These are phyloP conservation scores for Rubus parviflorus DNA, from an alignment of 306 rosid genomes.

Conservation along the genomic window DNA sequence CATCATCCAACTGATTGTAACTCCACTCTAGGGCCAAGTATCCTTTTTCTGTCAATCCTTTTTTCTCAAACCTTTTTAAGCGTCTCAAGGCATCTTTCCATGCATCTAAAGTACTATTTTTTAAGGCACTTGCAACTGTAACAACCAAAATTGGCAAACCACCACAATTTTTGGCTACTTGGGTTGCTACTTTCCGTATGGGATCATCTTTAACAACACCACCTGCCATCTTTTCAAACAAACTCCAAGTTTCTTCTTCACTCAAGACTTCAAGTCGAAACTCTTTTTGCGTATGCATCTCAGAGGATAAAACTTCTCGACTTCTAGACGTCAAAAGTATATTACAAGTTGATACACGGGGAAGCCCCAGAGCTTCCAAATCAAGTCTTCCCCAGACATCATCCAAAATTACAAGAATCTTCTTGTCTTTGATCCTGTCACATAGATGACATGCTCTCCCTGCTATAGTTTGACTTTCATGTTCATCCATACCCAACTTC, in stretches of 20 bases:
- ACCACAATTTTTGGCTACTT: background rate
- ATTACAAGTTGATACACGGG: slow-evolving; percentile 5
- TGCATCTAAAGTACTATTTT: too few species aligned
- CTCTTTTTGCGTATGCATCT: background rate
- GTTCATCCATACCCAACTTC: slow-evolving; percentile 15
- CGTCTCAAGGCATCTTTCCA: slow-evolving; percentile 4
- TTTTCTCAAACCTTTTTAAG: slow-evolving; percentile 3
- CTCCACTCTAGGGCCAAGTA: slow-evolving; percentile 22
- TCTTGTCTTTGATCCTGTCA: slow-evolving; percentile 17
- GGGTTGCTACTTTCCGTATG: background rate
- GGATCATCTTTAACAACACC: background rate
- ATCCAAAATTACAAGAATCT: slow-evolving; percentile 15
- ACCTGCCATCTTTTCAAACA: slow-evolving; percentile 30
- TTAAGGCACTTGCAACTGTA: slow-evolving; percentile 1
- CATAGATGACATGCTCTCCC: slow-evolving; percentile 1
- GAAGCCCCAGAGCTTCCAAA: slow-evolving; percentile 18
- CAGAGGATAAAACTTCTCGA: background rate
- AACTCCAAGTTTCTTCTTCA: slow-evolving; percentile 1
- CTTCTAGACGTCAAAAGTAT: slow-evolving; percentile 24
- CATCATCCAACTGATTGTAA: slow-evolving; percentile 13
- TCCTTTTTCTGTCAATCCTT: background rate
- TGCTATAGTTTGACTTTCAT: background rate
- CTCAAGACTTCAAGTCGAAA: background rate
- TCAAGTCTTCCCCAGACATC: slow-evolving; percentile 21
- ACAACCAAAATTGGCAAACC: slow-evolving; percentile 4